phyloP scores from a whole-genome alignment of 306 rosid genomes.

The Mucuna pruriens region DNA sequence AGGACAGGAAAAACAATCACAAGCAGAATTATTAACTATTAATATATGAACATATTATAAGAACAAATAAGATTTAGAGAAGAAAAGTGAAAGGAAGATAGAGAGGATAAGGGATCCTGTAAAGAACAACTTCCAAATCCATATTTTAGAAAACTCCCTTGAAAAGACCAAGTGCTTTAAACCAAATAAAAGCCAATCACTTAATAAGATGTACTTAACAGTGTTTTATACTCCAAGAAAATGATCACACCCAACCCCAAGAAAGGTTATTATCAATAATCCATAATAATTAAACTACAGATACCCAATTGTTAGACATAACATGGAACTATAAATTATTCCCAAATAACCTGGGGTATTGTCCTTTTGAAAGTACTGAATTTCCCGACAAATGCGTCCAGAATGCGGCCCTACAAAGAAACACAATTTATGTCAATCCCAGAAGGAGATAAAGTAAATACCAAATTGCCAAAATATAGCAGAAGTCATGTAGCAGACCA shows the following conservation, averaged over 20 bases:
- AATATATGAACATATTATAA: background rate
- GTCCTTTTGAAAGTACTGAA: constrained; percentile 94
- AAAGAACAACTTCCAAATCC: background rate
- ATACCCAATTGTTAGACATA: background rate
- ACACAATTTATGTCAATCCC: constrained; percentile 31
- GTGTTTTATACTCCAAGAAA: constrained; percentile 8
- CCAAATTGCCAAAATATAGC: constrained; percentile 36
- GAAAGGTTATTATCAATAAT: constrained; percentile 3
- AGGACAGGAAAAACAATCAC: background rate
- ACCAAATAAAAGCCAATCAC: background rate
- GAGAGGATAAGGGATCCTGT: constrained; percentile 8
- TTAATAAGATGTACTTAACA: background rate
- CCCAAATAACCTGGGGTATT: constrained; percentile 84
- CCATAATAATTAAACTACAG: background rate
- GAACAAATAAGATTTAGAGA: background rate
- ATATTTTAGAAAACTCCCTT: background rate
- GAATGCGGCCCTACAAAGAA: constrained; percentile 82
- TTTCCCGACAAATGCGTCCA: constrained; percentile 98
- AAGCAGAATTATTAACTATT: background rate
- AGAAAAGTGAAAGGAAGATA: background rate
- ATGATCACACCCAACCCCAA: background rate
- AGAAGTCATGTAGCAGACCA: constrained; percentile 64
- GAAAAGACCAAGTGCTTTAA: background rate
- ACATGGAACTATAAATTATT: constrained; percentile 13
- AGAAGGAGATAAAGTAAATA: constrained; percentile 30